These are phyloP conservation scores for Hortiboletus rubellus DNA, from an alignment of 1,284 basidiomycete genomes.

Conservation along the genomic window DNA sequence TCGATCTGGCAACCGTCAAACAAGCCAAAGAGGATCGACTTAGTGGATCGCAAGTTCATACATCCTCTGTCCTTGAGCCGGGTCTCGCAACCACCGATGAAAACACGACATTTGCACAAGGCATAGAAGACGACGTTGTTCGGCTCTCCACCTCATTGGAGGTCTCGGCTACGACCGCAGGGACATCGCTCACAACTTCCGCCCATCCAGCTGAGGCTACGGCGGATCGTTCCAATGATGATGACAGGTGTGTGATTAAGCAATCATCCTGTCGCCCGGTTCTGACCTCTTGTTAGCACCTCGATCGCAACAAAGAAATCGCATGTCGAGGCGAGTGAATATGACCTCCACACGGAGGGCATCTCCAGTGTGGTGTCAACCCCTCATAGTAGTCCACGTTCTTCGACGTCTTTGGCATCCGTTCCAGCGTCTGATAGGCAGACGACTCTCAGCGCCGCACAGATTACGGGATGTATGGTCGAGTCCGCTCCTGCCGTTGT, in stretches of 20 bases:
- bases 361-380: background rate
- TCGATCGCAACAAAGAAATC: background rate
- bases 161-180: background rate
- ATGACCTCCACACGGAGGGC: background rate
- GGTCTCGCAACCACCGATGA: background rate
- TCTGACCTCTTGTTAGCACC: constrained; percentile 4
- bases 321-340: background rate
- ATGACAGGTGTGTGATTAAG: constrained; percentile 5
- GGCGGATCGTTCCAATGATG: background rate
- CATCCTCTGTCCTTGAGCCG: background rate
- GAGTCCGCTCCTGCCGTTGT: background rate
- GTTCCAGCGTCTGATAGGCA: background rate
- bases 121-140: background rate
- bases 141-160: background rate
- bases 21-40: background rate
- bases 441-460: background rate
- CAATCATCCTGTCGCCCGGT: too few relatives aligned
- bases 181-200: background rate
- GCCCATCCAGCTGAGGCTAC: background rate
- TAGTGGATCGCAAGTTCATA: background rate
- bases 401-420: background rate
- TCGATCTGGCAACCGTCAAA: background rate
- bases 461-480: background rate
- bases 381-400: background rate
- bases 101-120: background rate